Conservation (phyloP, 176 grass and related monocot species). For the Dactylis glomerata region DNA sequence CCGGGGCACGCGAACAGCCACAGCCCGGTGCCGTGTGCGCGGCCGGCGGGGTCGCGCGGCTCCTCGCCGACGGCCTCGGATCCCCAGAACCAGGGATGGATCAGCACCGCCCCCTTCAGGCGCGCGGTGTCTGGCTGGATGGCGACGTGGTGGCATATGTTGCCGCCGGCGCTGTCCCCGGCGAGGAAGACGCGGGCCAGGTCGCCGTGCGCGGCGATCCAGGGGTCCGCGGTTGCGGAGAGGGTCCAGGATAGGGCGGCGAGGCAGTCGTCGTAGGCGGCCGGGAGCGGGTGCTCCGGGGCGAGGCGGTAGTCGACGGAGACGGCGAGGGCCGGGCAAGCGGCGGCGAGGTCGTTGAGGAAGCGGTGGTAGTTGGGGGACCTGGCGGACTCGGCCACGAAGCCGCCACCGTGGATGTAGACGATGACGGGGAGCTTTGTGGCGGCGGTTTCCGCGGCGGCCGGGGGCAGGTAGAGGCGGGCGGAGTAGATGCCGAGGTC, state of each 20-base stretch:
- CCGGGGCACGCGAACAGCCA: slow-evolving; percentile 8
- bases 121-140: neutral
- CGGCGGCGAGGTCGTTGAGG: slow-evolving; percentile 35
- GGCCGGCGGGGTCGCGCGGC: neutral
- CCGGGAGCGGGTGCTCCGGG: slow-evolving; percentile 53
- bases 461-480: slow-evolving; percentile 41
- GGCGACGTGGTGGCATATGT: neutral
- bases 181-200: neutral
- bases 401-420: slow-evolving; percentile 48
- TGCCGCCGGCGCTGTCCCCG: slow-evolving; percentile 11
- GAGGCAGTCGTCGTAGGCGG: neutral
- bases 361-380: slow-evolving; percentile 30
- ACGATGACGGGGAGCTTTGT: slow-evolving; percentile 24
- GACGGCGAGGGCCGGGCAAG: slow-evolving; percentile 18
- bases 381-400: slow-evolving; percentile 32
- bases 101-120: slow-evolving; percentile 1
- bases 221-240: neutral
- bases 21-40: neutral
- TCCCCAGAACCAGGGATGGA: slow-evolving; percentile 11
- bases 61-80: slow-evolving; percentile 11
- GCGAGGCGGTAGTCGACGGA: slow-evolving; percentile 81
- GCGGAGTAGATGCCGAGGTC: slow-evolving; percentile 25
- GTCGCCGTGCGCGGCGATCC: neutral
- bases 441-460: neutral
- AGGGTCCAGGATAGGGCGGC: neutral